Conservation (phyloP, 768 basidiomycete genomes). For the Collybiopsis confluens region DNA sequence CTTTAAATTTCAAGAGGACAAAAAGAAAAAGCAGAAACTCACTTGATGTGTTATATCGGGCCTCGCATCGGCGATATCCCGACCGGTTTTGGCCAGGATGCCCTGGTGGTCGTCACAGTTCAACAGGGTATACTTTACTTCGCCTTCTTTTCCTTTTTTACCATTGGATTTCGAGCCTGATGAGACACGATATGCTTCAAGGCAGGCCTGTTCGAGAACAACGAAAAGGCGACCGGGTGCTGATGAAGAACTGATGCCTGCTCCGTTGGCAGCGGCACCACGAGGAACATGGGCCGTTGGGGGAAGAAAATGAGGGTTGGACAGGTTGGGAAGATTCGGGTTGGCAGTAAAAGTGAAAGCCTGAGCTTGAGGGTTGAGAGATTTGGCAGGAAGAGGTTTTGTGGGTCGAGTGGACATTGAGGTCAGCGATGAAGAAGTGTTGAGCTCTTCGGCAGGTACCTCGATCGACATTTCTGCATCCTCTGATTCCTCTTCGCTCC, state of each 20-base stretch:
- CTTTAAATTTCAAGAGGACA: background rate
- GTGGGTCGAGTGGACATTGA: constrained; percentile 45
- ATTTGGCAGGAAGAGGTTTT: constrained; percentile 49
- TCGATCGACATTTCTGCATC: constrained; percentile 29
- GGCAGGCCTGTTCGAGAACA: constrained; percentile 88
- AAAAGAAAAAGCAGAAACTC: constrained; percentile 19
- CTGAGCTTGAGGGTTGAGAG: constrained; percentile 9
- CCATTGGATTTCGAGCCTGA: constrained; percentile 47
- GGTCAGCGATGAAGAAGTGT: constrained; percentile 14
- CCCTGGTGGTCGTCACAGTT: constrained; percentile 99
- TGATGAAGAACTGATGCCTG: constrained; percentile 7
- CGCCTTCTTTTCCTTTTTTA: constrained; percentile 54
- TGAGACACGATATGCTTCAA: constrained; percentile 90
- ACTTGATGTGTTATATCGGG: constrained; percentile 99
- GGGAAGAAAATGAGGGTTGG: constrained; percentile 80
- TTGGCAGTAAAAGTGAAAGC: constrained; percentile 23
- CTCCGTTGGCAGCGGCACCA: constrained; percentile 18
- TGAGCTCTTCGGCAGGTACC: constrained; percentile 6
- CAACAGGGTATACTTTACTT: constrained; percentile 92
- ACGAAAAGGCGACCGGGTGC: constrained; percentile 72
- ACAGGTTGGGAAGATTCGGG: constrained; percentile 42
- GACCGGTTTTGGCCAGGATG: constrained; percentile 93
- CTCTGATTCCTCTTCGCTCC: constrained; percentile 31
- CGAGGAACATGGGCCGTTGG: constrained; percentile 73
- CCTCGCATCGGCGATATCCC: constrained; percentile 98